Base-by-base conservation (phyloP, 2,329 filamentous ascomycete genomes). In the Fusarium staphyleae region DNA sequence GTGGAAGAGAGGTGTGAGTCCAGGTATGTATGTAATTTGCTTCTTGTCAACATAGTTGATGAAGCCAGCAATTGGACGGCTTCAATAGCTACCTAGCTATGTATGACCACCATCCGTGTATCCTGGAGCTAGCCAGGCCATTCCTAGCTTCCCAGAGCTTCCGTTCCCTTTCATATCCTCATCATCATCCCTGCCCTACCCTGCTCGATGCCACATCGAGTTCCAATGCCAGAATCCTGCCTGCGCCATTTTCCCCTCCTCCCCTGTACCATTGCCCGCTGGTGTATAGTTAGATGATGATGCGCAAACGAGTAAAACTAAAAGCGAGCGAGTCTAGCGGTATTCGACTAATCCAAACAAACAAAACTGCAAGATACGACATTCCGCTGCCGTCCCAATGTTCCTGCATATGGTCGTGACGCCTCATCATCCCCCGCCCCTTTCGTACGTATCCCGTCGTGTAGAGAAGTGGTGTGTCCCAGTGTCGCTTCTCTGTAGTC, bases 71-170 rank as follows among this genome's bases (percentile, higher is more conserved):
- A 22, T 22, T 22, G 19, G 19, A 22, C 6, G 19, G 4, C 19
- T 22, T 22, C 19, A 22, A 22, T 22, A 22, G 19, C 19, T 28
- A 39, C 26, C n/a, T 29, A 53, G 34, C 33, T 29, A 24, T 39
- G 12, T 22, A 30, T 52, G 36, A 18, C 47, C 13, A 22, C 6
- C 19, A 22, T 22, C 19, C 19, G 19, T 22, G 19, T 22, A 22
- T 47, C 48, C 46, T 45, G 66, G 64, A 69, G 56, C 67, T 70
- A 63, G 64, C 66, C 67, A 22, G n/a, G n/a, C n/a, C 62, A 60
- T 68, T 49, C 26, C 50, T 65, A 63, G 57, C 57, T 69, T 68
- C 62, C 67, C 59, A 65, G 67, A 70, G 65, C 67, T n/a, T n/a
- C 57, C 60, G 51, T 51, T 22, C 19, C 19, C 54, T 45, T 57